Percentiles rank a stretch among this genome's conserved stretches.
Evolutionary conservation across 177 flowering plant species (phyloP).

Genomic region (Telopea speciosissima): DNA sequence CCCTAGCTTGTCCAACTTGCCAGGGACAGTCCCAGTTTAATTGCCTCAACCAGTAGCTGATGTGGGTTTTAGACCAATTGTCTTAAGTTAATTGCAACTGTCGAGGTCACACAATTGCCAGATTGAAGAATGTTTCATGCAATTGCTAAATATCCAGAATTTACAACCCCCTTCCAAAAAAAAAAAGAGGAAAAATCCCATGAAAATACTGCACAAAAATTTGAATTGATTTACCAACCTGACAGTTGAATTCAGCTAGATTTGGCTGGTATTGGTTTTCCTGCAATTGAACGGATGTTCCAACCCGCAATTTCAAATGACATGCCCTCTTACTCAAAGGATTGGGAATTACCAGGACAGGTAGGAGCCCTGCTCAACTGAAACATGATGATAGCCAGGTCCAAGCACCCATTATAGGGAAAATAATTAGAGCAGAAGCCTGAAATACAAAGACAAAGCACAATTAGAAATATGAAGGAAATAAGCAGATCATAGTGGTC

Average conservation of each 20-base stretch:
- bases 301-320: neutral
- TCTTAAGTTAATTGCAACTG: too few relatives aligned
- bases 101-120: too few relatives aligned
- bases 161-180: too few relatives aligned
- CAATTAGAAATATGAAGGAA: neutral
- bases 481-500: neutral
- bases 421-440: constrained; percentile 64
- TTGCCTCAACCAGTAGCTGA: too few relatives aligned
- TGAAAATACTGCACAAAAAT: too few relatives aligned
- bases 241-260: neutral
- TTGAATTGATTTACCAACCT: too few relatives aligned
- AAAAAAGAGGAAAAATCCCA: too few relatives aligned
- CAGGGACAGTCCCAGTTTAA: too few relatives aligned
- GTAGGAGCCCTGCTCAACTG: neutral
- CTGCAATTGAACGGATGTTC: neutral
- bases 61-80: too few relatives aligned
- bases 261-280: neutral
- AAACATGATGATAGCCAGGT: constrained; percentile 32
- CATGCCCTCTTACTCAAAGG: neutral
- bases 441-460: constrained; percentile 20
- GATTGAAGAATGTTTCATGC: too few relatives aligned
- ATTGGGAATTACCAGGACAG: neutral
- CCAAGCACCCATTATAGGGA: constrained; percentile 53
- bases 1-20: neutral
- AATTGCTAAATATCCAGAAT: too few relatives aligned